Conservation (phyloP, 352 stramenopile genomes). For the Phytophthora nicotianae region DNA sequence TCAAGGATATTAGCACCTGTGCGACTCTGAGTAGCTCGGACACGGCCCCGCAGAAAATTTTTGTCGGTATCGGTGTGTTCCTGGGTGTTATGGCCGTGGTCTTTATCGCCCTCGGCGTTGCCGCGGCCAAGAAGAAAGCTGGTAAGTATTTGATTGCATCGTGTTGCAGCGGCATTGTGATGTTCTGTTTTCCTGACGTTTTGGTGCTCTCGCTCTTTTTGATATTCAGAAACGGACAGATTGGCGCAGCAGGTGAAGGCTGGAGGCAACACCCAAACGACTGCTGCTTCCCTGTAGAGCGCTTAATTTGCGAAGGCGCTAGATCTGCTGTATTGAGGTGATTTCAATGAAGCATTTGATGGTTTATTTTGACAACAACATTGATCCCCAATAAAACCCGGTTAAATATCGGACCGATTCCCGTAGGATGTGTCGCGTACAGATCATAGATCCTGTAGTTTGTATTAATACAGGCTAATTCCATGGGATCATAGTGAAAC, state of each 20-base stretch:
- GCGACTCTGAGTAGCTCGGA: conserved; percentile 65
- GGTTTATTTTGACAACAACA: conserved; percentile 19
- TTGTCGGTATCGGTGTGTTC: conserved; percentile 71
- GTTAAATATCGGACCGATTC: background rate
- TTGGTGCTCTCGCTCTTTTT: conserved; percentile 14
- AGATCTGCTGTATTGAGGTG: conserved; percentile 23
- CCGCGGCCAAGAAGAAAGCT: conserved; percentile 75
- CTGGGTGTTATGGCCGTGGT: conserved; percentile 77
- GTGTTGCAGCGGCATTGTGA: background rate
- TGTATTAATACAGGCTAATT: too few relatives aligned
- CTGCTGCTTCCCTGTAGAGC: conserved; percentile 42
- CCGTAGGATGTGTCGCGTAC: too few relatives aligned
- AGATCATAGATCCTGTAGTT: too few relatives aligned
- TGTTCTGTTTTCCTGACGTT: conserved; percentile 6
- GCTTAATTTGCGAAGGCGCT: too few relatives aligned
- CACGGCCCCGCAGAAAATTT: conserved; percentile 72
- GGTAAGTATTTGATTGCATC: conserved; percentile 39
- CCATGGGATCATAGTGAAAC: too few relatives aligned
- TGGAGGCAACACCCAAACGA: conserved; percentile 40
- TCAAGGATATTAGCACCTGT: conserved; percentile 75
- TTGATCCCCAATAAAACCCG: background rate
- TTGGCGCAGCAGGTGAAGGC: conserved; percentile 69
- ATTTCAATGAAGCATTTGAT: conserved; percentile 28
- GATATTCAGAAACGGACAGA: conserved; percentile 59
- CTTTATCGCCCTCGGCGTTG: conserved; percentile 72